Evolutionary conservation across 768 basidiomycete species (phyloP).

Genomic region (Nidularia sp.): DNA sequence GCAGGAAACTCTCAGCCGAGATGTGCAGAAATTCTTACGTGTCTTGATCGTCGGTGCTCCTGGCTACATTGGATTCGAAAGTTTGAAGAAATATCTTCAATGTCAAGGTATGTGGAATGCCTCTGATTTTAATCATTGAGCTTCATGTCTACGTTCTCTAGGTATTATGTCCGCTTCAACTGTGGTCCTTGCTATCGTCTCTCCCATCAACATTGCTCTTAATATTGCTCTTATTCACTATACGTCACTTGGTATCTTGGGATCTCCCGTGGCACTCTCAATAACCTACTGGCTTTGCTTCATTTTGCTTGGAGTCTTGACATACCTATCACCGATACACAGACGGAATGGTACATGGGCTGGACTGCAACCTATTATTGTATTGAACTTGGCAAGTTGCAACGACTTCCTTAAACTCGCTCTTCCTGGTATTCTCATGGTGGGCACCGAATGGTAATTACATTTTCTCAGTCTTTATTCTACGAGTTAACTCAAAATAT

Average conservation of each 20-base stretch:
- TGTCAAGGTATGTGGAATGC: constrained; percentile 54
- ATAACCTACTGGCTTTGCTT: constrained; percentile 72
- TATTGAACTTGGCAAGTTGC: constrained; percentile 48
- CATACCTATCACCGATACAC: constrained; percentile 48
- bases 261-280: constrained; percentile 64
- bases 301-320: constrained; percentile 43
- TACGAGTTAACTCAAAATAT: not conserved
- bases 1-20: constrained; percentile 46
- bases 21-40: constrained; percentile 64
- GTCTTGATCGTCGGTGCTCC: constrained; percentile 63
- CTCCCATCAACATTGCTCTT: constrained; percentile 60
- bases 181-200: constrained; percentile 53
- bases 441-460: constrained; percentile 73
- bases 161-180: constrained; percentile 78
- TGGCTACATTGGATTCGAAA: constrained; percentile 73
- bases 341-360: constrained; percentile 61
- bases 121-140: not conserved
- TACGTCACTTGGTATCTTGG: constrained; percentile 59
- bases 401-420: constrained; percentile 59
- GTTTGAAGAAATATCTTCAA: constrained; percentile 75
- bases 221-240: constrained; percentile 62
- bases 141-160: constrained; percentile 15
- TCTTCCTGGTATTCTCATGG: constrained; percentile 75
- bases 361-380: constrained; percentile 41
- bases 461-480: not conserved